phyloP scores from a whole-genome alignment of 106 monocot species.

The Platanthera zijinensis region DNA sequence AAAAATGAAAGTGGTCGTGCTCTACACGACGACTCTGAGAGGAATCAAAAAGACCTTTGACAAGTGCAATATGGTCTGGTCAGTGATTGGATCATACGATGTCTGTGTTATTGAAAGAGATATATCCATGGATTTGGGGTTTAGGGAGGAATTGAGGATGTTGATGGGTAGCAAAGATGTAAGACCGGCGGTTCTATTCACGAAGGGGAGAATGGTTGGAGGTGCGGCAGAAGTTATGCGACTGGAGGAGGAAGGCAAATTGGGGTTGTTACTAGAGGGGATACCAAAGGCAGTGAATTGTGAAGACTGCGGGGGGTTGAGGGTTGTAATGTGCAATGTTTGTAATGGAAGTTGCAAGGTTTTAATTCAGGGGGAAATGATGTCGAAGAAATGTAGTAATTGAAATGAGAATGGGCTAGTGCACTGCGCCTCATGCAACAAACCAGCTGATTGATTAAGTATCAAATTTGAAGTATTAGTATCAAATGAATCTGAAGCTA shows the following conservation, averaged over 20 bases:
- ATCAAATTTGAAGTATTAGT: too few species aligned
- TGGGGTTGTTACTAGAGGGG: conserved; percentile 47
- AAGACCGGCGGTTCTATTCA: conserved; percentile 50
- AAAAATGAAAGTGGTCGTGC: conserved; percentile 35
- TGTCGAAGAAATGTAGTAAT: conserved; percentile 51
- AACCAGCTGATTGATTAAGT: too few species aligned
- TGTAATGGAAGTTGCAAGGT: conserved; percentile 90
- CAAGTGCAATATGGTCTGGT: conserved; percentile 74
- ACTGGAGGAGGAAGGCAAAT: conserved; percentile 71
- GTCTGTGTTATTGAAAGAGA: conserved; percentile 66
- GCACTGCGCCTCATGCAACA: conserved; percentile 51
- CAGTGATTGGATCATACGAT: conserved; percentile 37
- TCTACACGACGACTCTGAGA: conserved; percentile 78
- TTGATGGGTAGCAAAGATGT: conserved; percentile 48
- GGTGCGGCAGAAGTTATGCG: conserved; percentile 57
- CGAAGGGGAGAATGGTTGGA: conserved; percentile 61
- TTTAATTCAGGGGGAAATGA: conserved; percentile 37
- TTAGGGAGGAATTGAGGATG: conserved; percentile 63
- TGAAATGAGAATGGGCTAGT: conserved; percentile 96
- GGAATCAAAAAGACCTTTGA: conserved; percentile 88
- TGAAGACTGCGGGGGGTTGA: conserved; percentile 62
- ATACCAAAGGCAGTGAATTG: conserved; percentile 50
- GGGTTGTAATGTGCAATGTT: conserved; percentile 74
- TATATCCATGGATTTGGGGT: conserved; percentile 90
- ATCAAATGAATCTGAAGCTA: background rate